phyloP scores from a whole-genome alignment of 139 green algal species.

The Bryopsis sp. region DNA sequence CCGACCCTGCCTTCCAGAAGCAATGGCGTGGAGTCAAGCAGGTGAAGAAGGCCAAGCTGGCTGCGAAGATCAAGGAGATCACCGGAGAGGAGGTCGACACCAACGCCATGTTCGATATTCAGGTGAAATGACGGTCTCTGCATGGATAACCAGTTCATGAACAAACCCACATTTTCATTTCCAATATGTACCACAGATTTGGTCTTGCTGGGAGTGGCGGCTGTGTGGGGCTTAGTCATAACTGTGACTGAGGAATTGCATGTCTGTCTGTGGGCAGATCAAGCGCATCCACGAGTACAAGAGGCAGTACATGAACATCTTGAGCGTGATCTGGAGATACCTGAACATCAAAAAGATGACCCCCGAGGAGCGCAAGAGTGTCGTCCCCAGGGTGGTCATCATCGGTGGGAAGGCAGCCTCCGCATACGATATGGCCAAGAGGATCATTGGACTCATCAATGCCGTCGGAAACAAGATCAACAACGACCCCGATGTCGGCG shows the following conservation, averaged over 20 bases:
- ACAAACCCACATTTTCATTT: too few relatives aligned
- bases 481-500: slow-evolving; percentile 84
- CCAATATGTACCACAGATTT: not conserved
- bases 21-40: slow-evolving; percentile 84
- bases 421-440: slow-evolving; percentile 97
- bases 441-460: slow-evolving; percentile 88
- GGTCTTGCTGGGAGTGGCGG: not conserved
- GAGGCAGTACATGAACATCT: slow-evolving; percentile 81
- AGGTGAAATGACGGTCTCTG: slow-evolving; percentile 28
- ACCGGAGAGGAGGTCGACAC: slow-evolving; percentile 65
- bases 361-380: slow-evolving; percentile 47
- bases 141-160: not conserved
- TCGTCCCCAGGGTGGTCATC: slow-evolving; percentile 66
- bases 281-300: slow-evolving; percentile 96
- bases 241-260: too few relatives aligned
- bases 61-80: slow-evolving; percentile 28
- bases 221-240: too few relatives aligned
- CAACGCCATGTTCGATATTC: slow-evolving; percentile 88
- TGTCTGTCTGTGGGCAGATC: slow-evolving; percentile 56
- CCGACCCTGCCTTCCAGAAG: slow-evolving; percentile 72
- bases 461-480: slow-evolving; percentile 80
- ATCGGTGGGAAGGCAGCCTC: slow-evolving; percentile 82
- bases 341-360: slow-evolving; percentile 72
- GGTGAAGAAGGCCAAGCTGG: slow-evolving; percentile 70
- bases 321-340: slow-evolving; percentile 78